A percentile compares a stretch with the other conserved stretches of the same genome.
These are phyloP conservation scores for Calonectria pseudoreteaudii DNA, from an alignment of 2,329 filamentous ascomycete species.

Conservation along the genomic window DNA sequence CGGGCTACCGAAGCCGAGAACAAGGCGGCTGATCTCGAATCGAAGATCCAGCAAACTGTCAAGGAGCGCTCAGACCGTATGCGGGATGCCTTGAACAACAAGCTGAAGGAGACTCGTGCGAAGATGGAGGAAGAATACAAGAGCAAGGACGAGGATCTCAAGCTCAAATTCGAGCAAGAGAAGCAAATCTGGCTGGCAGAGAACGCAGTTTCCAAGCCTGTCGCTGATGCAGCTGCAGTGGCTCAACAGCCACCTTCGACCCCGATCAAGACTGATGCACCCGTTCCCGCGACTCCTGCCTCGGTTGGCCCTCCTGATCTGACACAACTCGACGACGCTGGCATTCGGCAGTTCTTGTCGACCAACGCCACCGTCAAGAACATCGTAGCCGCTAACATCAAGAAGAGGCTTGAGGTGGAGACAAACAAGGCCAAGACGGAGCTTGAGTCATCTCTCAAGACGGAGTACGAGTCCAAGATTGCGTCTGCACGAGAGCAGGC, in stretches of 20 bases:
- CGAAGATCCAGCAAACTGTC: slow-evolving; percentile 68
- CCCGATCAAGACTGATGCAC: slow-evolving; percentile 53
- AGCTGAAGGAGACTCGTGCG: slow-evolving; percentile 74
- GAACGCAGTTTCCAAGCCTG: slow-evolving; percentile 48
- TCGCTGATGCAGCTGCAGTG: slow-evolving; percentile 31
- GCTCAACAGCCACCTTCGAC: slow-evolving; percentile 47
- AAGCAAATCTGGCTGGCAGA: slow-evolving; percentile 72
- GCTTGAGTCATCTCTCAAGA: slow-evolving; percentile 59
- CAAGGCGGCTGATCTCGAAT: slow-evolving; percentile 74
- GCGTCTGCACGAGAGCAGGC: slow-evolving; percentile 70
- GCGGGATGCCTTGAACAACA: slow-evolving; percentile 76
- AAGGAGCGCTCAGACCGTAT: slow-evolving; percentile 77
- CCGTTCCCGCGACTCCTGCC: slow-evolving; percentile 51
- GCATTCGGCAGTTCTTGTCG: slow-evolving; percentile 67
- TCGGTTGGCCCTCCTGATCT: slow-evolving; percentile 54
- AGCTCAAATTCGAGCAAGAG: slow-evolving; percentile 71
- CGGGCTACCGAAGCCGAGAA: slow-evolving; percentile 73
- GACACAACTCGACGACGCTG: slow-evolving; percentile 63
- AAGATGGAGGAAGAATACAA: slow-evolving; percentile 65
- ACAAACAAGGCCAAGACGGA: slow-evolving; percentile 70
- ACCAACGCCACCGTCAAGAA: slow-evolving; percentile 68
- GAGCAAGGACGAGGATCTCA: slow-evolving; percentile 64
- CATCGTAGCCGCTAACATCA: slow-evolving; percentile 72
- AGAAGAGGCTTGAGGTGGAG: slow-evolving; percentile 76
- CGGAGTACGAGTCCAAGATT: slow-evolving; percentile 67